phyloP scores from a whole-genome alignment of 2,329 filamentous ascomycete genomes.

The Plenodomus biglobosus region DNA sequence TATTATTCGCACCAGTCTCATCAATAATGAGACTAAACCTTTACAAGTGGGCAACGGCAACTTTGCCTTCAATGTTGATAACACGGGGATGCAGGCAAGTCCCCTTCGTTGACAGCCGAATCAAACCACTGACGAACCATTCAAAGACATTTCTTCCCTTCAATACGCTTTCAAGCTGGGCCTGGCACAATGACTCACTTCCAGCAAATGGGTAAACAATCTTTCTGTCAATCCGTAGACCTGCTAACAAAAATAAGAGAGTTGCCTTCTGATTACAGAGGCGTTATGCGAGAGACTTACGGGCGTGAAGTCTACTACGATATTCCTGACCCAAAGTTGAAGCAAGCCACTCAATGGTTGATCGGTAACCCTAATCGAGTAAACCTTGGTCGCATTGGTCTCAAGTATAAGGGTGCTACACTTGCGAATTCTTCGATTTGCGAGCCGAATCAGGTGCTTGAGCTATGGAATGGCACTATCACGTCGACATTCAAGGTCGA shows the following conservation, averaged over 20 bases:
- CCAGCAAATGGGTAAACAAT: slow-evolving; percentile 43
- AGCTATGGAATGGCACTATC: slow-evolving; percentile 54
- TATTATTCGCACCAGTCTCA: slow-evolving; percentile 19
- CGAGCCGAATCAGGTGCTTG: slow-evolving; percentile 44
- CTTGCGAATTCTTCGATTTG: slow-evolving; percentile 14
- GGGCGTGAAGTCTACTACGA: slow-evolving; percentile 47
- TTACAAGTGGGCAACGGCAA: slow-evolving; percentile 53
- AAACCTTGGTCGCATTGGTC: slow-evolving; percentile 53
- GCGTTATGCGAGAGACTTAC: slow-evolving; percentile 47
- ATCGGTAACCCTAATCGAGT: slow-evolving; percentile 56
- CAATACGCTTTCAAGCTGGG: slow-evolving; percentile 47
- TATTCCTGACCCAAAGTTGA: slow-evolving; percentile 44
- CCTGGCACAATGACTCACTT: slow-evolving; percentile 49
- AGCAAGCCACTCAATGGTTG: slow-evolving; percentile 53
- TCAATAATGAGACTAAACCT: slow-evolving; percentile 50
- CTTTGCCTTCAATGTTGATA: slow-evolving; percentile 51
- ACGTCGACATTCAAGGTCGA: slow-evolving; percentile 50
- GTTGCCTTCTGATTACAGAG: slow-evolving; percentile 29
- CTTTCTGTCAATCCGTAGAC: too few species aligned
- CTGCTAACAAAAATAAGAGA: slow-evolving; percentile 13
- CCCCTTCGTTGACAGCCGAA: not conserved
- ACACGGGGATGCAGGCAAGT: slow-evolving; percentile 48
- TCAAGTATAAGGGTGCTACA: slow-evolving; percentile 45
- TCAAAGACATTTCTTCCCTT: slow-evolving; percentile 43
- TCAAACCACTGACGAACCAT: not conserved